Base-by-base conservation (phyloP, 108 stramenopile species). In the Seminavis robusta region DNA sequence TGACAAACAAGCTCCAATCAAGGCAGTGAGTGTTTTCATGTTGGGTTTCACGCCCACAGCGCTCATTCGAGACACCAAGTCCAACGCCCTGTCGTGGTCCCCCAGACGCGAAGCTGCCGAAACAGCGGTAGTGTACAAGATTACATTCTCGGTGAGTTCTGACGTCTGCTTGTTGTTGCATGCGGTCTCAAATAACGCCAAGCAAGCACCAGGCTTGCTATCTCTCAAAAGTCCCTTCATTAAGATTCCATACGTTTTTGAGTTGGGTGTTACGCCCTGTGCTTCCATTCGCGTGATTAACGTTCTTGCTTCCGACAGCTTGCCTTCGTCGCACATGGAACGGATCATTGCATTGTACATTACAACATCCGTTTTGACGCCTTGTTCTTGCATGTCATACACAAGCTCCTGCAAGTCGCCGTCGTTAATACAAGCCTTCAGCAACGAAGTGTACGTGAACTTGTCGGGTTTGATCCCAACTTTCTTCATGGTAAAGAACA, bases 51-150 rank as follows among this genome's bases (percentile, higher is more conserved):
- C 65, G 2, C 92, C 92, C 7, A 73, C 71, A 7, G 48, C 69
- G 39, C 81, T 84, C 92, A 94, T 94, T 45, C 86, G 69, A 0
- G 81, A 58, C 21, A 94, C 56, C 20, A 88, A 59, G 9, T 88
- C 92, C 7, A 94, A 56, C 19, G 92, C 92, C 30, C 83, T 69
- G 30, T 86, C 88, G 49, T 81, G 71, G 46, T 90, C 77, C 0
- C 81, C 79, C 21, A 90, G 52, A 8, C 77, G 65, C 7, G 88
- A 77, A 16, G 92, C 88, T 1, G 92, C 88, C 3, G 86, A 71
- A 32, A 94, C 86, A 11, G 92, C 92, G 15, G 88, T 86, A 27
- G 92, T 94, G 73, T 90, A 94, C n/a, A 94, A 72, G 38, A 82
- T 68, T 0, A 88, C 84, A 33, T 83, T 88, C 59, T 86, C 83